phyloP scores from a whole-genome alignment of 1,139 yeast species.

The Zygosaccharomyces pseudobailii region DNA sequence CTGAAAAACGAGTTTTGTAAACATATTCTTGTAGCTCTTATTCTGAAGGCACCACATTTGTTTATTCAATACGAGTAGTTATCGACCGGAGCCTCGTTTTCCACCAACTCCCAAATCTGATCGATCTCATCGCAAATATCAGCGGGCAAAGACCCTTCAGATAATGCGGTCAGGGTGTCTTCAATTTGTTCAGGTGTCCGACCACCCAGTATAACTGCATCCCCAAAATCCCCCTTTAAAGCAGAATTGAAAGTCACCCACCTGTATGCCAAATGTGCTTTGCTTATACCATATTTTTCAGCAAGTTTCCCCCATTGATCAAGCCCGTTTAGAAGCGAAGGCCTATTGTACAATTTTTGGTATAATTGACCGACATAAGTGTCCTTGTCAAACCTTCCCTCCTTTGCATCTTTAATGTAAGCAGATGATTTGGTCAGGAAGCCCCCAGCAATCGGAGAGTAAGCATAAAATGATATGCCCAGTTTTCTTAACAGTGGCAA shows the following conservation, averaged over 20 bases:
- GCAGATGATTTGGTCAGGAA: slow-evolving; percentile 19
- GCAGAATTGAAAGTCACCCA: slow-evolving; percentile 26
- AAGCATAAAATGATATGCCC: slow-evolving; percentile 20
- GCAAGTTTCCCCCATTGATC: slow-evolving; percentile 21
- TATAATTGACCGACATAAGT: slow-evolving; percentile 16
- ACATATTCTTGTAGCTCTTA: not conserved
- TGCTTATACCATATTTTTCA: slow-evolving; percentile 17
- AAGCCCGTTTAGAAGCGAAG: slow-evolving; percentile 17
- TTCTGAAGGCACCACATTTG: not conserved
- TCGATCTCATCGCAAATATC: slow-evolving; percentile 20
- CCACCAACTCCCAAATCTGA: slow-evolving; percentile 24
- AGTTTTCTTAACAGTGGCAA: slow-evolving; percentile 21
- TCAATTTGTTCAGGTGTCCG: slow-evolving; percentile 33
- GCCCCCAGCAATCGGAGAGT: slow-evolving; percentile 30
- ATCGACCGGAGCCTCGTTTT: slow-evolving; percentile 22
- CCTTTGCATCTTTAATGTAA: slow-evolving; percentile 10
- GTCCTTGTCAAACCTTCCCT: slow-evolving; percentile 18
- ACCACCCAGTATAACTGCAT: slow-evolving; percentile 36
- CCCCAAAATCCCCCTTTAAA: slow-evolving; percentile 18
- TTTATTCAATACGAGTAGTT: slow-evolving; percentile 2
- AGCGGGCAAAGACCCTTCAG: not conserved
- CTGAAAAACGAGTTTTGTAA: not conserved
- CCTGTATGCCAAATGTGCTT: slow-evolving; percentile 25
- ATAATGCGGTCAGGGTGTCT: slow-evolving; percentile 17
- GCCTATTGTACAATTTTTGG: slow-evolving; percentile 20